phyloP scores from a whole-genome alignment of 176 grass and related monocot genomes.

The barley (Hordeum vulgare) region MorexV3_pseudomolecules_assembly NC_058521.1:165080672-165081171 shows the following conservation, averaged over 20 bases:
- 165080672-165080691: background rate
- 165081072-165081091: constrained; percentile 41
- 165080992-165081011: constrained; percentile 39
- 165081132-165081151: constrained; percentile 34
- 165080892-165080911: constrained; percentile 10
- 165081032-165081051: constrained; percentile 25
- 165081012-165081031: constrained; percentile 43
- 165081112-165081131: constrained; percentile 22
- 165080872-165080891: background rate
- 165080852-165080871: background rate
- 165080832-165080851: background rate
- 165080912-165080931: constrained; percentile 16
- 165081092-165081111: constrained; percentile 38
- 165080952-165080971: constrained; percentile 25
- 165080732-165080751: background rate
- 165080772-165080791: background rate
- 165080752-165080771: background rate
- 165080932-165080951: background rate
- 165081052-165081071: background rate
- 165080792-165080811: background rate
- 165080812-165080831: background rate
- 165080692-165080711: background rate
- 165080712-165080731: background rate
- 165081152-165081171: constrained; percentile 13
- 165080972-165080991: constrained; percentile 33